Base-by-base conservation (phyloP, 371 early-diverging fungal species). In the Mortierella sp. region DNA sequence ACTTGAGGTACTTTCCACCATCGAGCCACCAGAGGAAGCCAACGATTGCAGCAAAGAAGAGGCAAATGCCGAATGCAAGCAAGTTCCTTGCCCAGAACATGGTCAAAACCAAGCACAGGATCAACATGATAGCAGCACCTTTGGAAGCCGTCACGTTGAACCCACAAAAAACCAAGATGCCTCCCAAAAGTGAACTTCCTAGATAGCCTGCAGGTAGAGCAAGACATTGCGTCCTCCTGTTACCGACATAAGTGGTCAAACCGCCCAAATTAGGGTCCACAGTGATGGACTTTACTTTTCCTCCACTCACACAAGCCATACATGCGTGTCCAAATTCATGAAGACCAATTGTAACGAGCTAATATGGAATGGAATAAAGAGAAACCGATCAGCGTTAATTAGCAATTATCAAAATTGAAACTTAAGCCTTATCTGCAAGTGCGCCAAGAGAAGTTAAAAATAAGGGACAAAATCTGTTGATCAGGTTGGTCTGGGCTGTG, bases 221-320 rank as follows among this genome's bases (percentile, higher is more conserved):
- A 58, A 90, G 88, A 83, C 91, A 92, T 69, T 89, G 90, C 62
- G 88, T 88, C 65, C 95, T 94, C 58, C 95, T 93, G 72, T 65
- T 88, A 72, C 92, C 90, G 28, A 75, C 70, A 58, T 74, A 77
- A 5, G 73, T 68, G 15, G 97, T 97, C 41, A 94, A 86, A 21
- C 98, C 97, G n/a, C 96, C 97, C 83, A 96, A 93, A 76, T 97
- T 92, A 10, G 97, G 96, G 81, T 97, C 94, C 67, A 98, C 90
- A 38, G 93, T 92, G 59, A 98, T 96, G n/a, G 94, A 90, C 69
- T 92, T 89, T n/a, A 98, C 94, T 67, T 91, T 90, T 10, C 94
- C 98, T 55, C 97, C 96, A 13, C 97, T 97, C 66, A 92, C 89
- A 41, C 89, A 85, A 3, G 96, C 96, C 67, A 90, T 92, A 50